phyloP scores from a whole-genome alignment of 2,329 filamentous ascomycete species.

The Penicillium glabrum region DNA sequence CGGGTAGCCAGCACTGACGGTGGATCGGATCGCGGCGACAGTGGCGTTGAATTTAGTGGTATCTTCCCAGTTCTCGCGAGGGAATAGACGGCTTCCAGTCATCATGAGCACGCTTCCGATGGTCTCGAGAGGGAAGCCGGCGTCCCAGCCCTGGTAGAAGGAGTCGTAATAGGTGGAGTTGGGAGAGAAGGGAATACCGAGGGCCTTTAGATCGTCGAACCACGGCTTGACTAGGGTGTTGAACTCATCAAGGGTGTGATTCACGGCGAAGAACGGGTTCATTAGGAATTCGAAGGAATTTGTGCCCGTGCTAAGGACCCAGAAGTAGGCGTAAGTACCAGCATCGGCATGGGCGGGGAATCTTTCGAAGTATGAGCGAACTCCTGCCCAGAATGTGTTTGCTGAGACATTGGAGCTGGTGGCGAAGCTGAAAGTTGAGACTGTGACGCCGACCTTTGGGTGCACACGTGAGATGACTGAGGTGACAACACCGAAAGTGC shows the following conservation, averaged over 20 bases:
- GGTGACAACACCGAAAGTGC: conserved; percentile 29
- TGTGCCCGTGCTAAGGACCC: conserved; percentile 20
- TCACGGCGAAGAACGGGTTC: conserved; percentile 29
- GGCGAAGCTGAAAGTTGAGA: conserved; percentile 29
- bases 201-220: conserved; percentile 23
- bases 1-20: conserved; percentile 25
- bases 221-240: conserved; percentile 28
- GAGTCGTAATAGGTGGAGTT: conserved; percentile 28
- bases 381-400: conserved; percentile 30
- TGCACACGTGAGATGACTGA: conserved; percentile 28
- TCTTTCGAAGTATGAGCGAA: conserved; percentile 28
- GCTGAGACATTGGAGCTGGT: conserved; percentile 21
- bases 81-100: conserved; percentile 37
- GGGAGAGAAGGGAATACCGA: conserved; percentile 26
- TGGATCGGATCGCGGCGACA: conserved; percentile 24
- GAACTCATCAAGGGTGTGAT: conserved; percentile 28
- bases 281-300: conserved; percentile 33
- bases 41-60: conserved; percentile 27
- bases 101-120: conserved; percentile 21
- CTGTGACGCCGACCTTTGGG: conserved; percentile 26
- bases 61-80: conserved; percentile 33
- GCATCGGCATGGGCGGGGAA: conserved; percentile 28
- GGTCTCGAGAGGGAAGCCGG: conserved; percentile 28
- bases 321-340: conserved; percentile 35
- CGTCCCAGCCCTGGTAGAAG: conserved; percentile 29